A percentile compares a stretch with the other conserved stretches of the same genome.
Conservation (phyloP, 495 filamentous ascomycete genomes). For the Neurospora pannonica region DNA sequence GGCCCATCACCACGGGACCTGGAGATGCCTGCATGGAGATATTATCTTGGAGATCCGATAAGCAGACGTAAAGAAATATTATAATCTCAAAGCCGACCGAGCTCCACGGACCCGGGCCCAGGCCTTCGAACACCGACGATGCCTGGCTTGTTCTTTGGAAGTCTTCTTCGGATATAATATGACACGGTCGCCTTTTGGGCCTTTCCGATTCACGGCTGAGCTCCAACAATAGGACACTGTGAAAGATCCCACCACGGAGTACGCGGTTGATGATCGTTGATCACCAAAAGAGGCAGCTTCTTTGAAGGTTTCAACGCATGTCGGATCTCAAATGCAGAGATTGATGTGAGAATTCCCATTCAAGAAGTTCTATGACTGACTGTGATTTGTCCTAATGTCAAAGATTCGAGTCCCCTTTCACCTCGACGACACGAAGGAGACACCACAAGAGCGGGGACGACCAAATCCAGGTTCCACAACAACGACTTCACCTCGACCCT, state of each 20-base stretch:
- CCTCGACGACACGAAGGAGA: neutral
- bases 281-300: neutral
- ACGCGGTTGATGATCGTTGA: neutral
- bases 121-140: neutral
- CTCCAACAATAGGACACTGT: neutral
- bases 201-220: neutral
- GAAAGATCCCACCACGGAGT: neutral
- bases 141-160: neutral
- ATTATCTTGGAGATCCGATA: neutral
- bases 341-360: neutral
- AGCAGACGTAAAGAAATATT: neutral
- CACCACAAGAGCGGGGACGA: neutral
- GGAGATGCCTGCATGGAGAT: neutral
- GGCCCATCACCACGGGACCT: neutral
- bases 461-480: neutral
- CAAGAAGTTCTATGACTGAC: neutral
- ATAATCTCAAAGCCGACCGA: neutral
- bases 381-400: neutral
- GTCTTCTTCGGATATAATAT: neutral
- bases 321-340: neutral
- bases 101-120: neutral
- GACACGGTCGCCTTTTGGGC: neutral
- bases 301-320: neutral
- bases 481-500: neutral
- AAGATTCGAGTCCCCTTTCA: neutral